phyloP scores from a whole-genome alignment of 140 eudicot genomes.

The Stevia rebaudiana region DNA sequence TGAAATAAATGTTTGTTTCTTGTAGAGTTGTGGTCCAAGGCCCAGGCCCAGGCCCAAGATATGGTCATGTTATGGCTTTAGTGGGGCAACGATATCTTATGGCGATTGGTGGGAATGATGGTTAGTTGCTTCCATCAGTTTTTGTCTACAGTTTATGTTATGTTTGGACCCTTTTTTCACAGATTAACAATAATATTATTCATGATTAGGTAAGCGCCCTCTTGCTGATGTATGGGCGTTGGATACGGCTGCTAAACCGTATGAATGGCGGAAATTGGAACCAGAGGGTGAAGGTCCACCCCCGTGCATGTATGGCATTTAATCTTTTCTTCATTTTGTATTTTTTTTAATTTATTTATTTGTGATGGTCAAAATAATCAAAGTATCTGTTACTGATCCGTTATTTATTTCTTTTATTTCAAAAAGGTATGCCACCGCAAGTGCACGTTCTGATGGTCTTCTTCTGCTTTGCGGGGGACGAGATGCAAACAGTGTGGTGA shows the following conservation, averaged over 20 bases:
- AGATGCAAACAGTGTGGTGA: constrained; percentile 93
- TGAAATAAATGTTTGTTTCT: constrained; percentile 16
- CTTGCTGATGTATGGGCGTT: constrained; percentile 99
- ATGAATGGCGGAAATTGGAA: constrained; percentile 91
- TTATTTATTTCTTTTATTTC: constrained; percentile 13
- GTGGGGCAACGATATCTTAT: constrained; percentile 96
- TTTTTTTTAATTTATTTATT: not conserved
- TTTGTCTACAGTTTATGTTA: not conserved
- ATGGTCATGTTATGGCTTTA: constrained; percentile 98
- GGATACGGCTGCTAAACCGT: constrained; percentile 98
- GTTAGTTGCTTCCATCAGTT: constrained; percentile 34
- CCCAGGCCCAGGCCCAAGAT: constrained; percentile 93
- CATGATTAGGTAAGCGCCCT: constrained; percentile 75
- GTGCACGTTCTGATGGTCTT: constrained; percentile 99
- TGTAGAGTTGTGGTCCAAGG: constrained; percentile 95
- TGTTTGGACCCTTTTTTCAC: not conserved
- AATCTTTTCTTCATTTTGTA: not conserved
- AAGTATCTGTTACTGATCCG: not conserved
- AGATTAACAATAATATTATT: not conserved
- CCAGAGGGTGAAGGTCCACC: constrained; percentile 99
- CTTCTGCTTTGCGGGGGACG: constrained; percentile 97
- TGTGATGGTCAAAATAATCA: not conserved
- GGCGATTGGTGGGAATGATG: constrained; percentile 99
- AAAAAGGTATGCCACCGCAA: constrained; percentile 94
- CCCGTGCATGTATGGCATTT: constrained; percentile 76